Percentiles rank a stretch among this genome's conserved stretches.
These are phyloP conservation scores for Colletotrichum tropicicola DNA, from an alignment of 2,329 filamentous ascomycete species.

Conservation along the genomic window DNA sequence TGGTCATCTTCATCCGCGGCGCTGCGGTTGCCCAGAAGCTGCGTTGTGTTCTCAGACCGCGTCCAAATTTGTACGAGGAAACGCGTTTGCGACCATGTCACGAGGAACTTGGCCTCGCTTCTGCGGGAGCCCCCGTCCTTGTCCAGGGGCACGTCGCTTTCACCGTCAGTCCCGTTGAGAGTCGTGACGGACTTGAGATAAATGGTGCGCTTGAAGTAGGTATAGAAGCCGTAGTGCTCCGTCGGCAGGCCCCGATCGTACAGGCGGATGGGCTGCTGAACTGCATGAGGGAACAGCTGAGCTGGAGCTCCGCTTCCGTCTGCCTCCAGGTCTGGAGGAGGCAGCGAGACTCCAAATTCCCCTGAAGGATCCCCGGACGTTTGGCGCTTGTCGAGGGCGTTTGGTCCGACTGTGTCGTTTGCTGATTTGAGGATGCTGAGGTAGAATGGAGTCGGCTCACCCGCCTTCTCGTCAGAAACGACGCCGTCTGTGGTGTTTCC, in stretches of 20 bases:
- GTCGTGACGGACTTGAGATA: slow-evolving; percentile 73
- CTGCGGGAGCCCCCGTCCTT: slow-evolving; percentile 62
- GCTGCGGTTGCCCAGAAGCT: slow-evolving; percentile 42
- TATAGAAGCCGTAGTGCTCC: slow-evolving; percentile 95
- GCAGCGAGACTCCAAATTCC: slow-evolving; percentile 52
- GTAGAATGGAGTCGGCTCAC: slow-evolving; percentile 89
- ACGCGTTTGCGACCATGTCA: slow-evolving; percentile 68
- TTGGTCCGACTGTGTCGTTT: slow-evolving; percentile 42
- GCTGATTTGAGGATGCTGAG: slow-evolving; percentile 73
- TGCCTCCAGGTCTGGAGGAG: slow-evolving; percentile 66
- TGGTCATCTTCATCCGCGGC: slow-evolving; percentile 37
- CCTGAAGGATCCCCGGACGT: slow-evolving; percentile 31
- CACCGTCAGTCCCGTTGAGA: slow-evolving; percentile 52
- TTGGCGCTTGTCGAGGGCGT: slow-evolving; percentile 39
- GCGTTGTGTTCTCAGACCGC: slow-evolving; percentile 52
- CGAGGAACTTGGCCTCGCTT: slow-evolving; percentile 62
- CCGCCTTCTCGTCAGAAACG: slow-evolving; percentile 72
- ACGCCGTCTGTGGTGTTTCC: slow-evolving; percentile 87
- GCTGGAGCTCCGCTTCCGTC: slow-evolving; percentile 80
- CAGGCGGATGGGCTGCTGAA: slow-evolving; percentile 82
- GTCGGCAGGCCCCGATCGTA: slow-evolving; percentile 83
- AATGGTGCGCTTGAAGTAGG: slow-evolving; percentile 87
- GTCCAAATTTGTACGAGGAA: slow-evolving; percentile 76
- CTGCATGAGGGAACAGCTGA: slow-evolving; percentile 74
- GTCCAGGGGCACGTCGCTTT: slow-evolving; percentile 56